These are phyloP conservation scores for Xylaria sp. DNA, from an alignment of 2,329 filamentous ascomycete genomes.

Conservation along the genomic window DNA sequence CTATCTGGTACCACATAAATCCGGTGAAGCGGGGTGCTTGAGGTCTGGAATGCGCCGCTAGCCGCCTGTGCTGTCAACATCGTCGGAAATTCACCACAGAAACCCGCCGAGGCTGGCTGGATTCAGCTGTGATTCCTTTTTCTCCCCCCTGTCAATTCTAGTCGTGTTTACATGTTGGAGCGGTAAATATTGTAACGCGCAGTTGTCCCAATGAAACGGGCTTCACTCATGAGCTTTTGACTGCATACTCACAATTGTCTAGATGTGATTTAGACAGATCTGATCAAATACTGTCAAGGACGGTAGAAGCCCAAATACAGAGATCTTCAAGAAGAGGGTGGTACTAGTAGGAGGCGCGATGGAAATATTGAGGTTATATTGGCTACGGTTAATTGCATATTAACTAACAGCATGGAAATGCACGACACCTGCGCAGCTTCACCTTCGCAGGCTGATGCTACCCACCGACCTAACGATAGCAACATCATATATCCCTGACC, in stretches of 20 bases:
- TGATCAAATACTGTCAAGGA: background rate
- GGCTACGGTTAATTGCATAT: background rate
- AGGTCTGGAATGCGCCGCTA: conserved; percentile 40
- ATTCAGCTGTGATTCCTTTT: conserved; percentile 3
- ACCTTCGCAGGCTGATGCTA: background rate
- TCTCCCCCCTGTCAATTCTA: conserved; percentile 38
- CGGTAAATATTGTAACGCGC: background rate
- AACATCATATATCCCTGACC: conserved; percentile 3
- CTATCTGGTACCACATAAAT: conserved; percentile 10
- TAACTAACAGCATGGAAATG: conserved; percentile 2
- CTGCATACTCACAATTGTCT: background rate
- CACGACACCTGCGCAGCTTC: too few species aligned
- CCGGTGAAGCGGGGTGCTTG: conserved; percentile 27
- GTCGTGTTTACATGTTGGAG: background rate
- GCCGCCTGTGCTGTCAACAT: conserved; percentile 28
- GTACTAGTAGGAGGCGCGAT: background rate
- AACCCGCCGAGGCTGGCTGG: conserved; percentile 21
- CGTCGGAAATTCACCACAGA: conserved; percentile 20
- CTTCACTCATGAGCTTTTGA: background rate
- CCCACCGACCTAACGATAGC: background rate
- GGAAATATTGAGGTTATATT: background rate
- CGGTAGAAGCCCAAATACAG: background rate
- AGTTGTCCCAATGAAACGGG: background rate
- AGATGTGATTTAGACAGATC: background rate
- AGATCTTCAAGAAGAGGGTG: background rate